Conservation (phyloP, 495 filamentous ascomycete genomes). For the Zalerion maritima region DNA sequence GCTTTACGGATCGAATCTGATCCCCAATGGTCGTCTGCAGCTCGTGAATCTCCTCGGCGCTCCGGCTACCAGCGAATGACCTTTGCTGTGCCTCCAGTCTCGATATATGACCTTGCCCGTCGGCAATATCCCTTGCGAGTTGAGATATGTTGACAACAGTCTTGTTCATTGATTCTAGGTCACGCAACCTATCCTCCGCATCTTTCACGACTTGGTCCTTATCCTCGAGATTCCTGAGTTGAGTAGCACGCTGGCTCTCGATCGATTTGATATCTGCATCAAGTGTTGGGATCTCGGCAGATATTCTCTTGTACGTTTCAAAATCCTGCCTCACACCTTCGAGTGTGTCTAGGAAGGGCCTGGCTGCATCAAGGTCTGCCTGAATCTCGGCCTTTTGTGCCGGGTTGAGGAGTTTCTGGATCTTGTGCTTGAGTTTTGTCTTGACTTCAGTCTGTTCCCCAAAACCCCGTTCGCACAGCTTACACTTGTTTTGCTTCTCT, state of each 20-base stretch:
- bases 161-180: constrained; percentile 59
- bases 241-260: constrained; percentile 37
- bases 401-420: constrained; percentile 44
- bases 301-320: constrained; percentile 57
- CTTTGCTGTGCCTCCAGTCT: constrained; percentile 58
- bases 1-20: constrained; percentile 45
- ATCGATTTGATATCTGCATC: constrained; percentile 43
- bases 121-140: constrained; percentile 52
- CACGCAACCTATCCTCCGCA: constrained; percentile 47
- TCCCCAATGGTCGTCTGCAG: constrained; percentile 55
- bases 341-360: constrained; percentile 41
- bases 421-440: constrained; percentile 42
- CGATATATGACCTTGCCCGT: constrained; percentile 53
- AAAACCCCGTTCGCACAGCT: constrained; percentile 54
- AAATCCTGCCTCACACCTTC: constrained; percentile 48
- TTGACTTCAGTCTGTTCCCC: constrained; percentile 37
- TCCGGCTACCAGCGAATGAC: constrained; percentile 44
- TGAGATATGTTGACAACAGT: constrained; percentile 64
- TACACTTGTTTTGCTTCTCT: constrained; percentile 49
- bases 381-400: constrained; percentile 36
- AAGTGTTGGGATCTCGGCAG: constrained; percentile 54
- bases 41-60: constrained; percentile 70
- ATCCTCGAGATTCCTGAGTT: constrained; percentile 54
- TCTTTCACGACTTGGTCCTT: constrained; percentile 57
- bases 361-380: constrained; percentile 33